Percentiles rank a stretch among this genome's conserved stretches.
phyloP scores from a whole-genome alignment of 1,139 yeast genomes.

The Candida sp. region DNA sequence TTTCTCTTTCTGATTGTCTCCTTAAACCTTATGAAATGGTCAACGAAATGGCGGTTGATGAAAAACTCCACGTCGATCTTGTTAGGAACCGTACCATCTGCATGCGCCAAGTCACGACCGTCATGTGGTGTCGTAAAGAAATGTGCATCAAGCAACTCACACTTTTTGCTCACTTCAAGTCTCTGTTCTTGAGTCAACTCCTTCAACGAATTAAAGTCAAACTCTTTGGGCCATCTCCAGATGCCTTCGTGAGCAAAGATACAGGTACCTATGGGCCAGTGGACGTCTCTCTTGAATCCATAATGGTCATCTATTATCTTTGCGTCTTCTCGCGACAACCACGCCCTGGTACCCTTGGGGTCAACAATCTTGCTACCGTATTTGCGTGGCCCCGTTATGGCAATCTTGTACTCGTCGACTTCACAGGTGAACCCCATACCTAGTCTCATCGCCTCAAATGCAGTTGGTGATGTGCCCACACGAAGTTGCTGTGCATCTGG shows the following conservation, averaged over 20 bases:
- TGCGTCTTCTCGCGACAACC: slow-evolving; percentile 58
- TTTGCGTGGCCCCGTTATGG: slow-evolving; percentile 76
- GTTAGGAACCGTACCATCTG: slow-evolving; percentile 26
- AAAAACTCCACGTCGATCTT: slow-evolving; percentile 60
- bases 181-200: slow-evolving; percentile 26
- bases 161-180: slow-evolving; percentile 37
- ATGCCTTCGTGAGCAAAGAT: slow-evolving; percentile 80
- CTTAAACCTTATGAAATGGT: slow-evolving; percentile 57
- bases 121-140: slow-evolving; percentile 33
- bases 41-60: slow-evolving; percentile 63
- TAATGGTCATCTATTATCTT: slow-evolving; percentile 56
- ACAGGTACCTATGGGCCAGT: slow-evolving; percentile 78
- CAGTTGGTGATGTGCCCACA: slow-evolving; percentile 72
- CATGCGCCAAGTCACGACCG: slow-evolving; percentile 16
- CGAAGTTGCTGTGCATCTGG: slow-evolving; percentile 62
- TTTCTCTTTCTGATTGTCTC: slow-evolving; percentile 47
- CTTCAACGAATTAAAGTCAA: slow-evolving; percentile 25
- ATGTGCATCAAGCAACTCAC: slow-evolving; percentile 33
- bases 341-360: slow-evolving; percentile 69
- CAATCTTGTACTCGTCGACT: slow-evolving; percentile 68
- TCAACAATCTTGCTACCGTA: slow-evolving; percentile 59
- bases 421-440: slow-evolving; percentile 76
- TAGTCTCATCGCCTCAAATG: slow-evolving; percentile 58
- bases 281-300: slow-evolving; percentile 66
- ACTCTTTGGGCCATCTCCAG: slow-evolving; percentile 56